Conservation (phyloP, 2,329 filamentous ascomycete genomes). For the Davidsoniella australis region DNA sequence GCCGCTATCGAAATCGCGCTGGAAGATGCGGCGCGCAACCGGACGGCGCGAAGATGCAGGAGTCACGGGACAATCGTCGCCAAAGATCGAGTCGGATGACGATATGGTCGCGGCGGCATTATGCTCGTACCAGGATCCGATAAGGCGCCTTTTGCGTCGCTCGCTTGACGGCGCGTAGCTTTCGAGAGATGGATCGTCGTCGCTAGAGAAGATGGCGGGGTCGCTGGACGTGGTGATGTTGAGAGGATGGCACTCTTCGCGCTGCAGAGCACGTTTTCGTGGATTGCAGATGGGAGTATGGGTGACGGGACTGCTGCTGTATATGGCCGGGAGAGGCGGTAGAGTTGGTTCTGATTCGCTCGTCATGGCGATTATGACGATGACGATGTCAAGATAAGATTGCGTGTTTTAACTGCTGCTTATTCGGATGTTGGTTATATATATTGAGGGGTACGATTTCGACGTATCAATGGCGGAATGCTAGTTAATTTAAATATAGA, state of each 20-base stretch:
- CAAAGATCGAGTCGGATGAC: slow-evolving; percentile 31
- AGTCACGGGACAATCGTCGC: slow-evolving; percentile 20
- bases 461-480: no score
- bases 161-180: slow-evolving; percentile 36
- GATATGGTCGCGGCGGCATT: slow-evolving; percentile 21
- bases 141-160: slow-evolving; percentile 42
- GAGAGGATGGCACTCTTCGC: slow-evolving; percentile 17
- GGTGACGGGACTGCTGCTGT: slow-evolving; percentile 10
- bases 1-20: slow-evolving; percentile 48
- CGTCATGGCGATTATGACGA: no score
- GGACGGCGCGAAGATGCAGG: slow-evolving; percentile 11
- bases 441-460: no score
- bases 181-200: slow-evolving; percentile 50
- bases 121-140: slow-evolving; percentile 53
- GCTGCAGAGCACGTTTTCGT: slow-evolving; percentile 23
- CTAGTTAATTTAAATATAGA: no score
- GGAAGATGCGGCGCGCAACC: slow-evolving; percentile 34
- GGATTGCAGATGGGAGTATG: slow-evolving; percentile 19
- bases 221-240: slow-evolving; percentile 48
- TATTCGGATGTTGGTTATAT: no score
- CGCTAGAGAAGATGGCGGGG: slow-evolving; percentile 53
- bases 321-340: slow-evolving; percentile 23
- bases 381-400: no score
- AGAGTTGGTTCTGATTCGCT: slow-evolving; percentile 21
- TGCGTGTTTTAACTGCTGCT: no score